Evolutionary conservation across 208 protist species (phyloP), one percentile per base, ranked within the genome.

Genomic region (Trypanosoma cruzi): DNA sequence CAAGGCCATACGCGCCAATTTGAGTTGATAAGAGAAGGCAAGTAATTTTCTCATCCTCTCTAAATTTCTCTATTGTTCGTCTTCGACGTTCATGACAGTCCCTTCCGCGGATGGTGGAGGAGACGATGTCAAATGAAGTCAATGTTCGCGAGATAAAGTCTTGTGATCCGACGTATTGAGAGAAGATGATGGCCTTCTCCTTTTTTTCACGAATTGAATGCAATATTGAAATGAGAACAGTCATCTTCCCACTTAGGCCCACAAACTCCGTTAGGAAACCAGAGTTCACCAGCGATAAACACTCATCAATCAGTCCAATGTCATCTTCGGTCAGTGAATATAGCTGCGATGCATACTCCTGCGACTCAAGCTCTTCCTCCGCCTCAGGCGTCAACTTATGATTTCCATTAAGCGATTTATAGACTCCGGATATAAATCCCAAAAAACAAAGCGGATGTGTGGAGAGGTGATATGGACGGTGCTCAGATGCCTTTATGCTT

Each of bases 1-100:
- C 99, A 49, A 99, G 97, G 28, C 99, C 99, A 18, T 99, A 90
- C 8, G 98, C 98, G 22, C 97, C 98, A 42, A 99, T 97, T 53
- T 96, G 94, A 4, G 98, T 99, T 0, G 97, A 99, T 4, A 99
- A 73, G 44, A 99, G 82, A 60, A 99, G 75, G 26, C 75, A 83
- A 10, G 60, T 68, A 49, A 93, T 49, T 18, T 78, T 71, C 4
- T 78, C 59, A 56, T 91, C 71, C 1, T 74, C 59, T 48, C 64
- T 79, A 72, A 97, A 97, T 54, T 81, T 68, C 11, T 83, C 62
- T 56, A 96, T 84, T 37, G 79, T 81, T 37, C 54, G 54, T 46
- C 70, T 75, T 36, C 91, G 80, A 20, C 80, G 73, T 13, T 89
- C 84, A 42, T 82, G 75, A 34, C 81, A 77, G 73, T 95, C 86